Evolutionary conservation across 805 yeast species (phyloP), one percentile per base, ranked within the genome.

Genomic region (Ogataea haglerorum): DNA sequence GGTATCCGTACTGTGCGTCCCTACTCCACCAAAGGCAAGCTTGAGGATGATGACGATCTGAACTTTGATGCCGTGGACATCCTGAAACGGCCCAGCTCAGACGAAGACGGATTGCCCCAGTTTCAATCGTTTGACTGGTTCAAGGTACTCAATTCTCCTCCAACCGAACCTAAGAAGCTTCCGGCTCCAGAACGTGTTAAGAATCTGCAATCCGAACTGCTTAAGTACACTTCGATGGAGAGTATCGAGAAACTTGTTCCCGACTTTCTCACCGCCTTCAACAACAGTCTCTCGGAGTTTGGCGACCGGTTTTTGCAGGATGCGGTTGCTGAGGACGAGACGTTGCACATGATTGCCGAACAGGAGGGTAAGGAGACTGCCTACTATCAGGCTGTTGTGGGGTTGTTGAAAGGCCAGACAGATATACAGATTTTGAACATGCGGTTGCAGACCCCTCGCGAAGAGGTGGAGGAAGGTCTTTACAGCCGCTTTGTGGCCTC

Each of bases 31-130:
- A 39, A 38, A 25, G 57, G 53, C 9, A 52, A 52, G 31, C 36
- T 52, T 21, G 45, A 46, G 30, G 58, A 54, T 39, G 58, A 53
- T 22, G 39, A 54, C 26, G 56, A 52, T 36, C 34, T 59, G 26
- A 42, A 50, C 28, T 47, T 50, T 26, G 48, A 48, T 26, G 35
- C 33, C 12, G 24, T 38, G 9, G 42, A 38, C 19, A 16, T 27
- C 10, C 5, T 17, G 23, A 12, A n/a, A 5, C 30, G 25, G n/a
- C 31, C 41, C 3, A 16, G 12, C 12, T 7, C 34, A n/a, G 34
- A 14, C 10, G 25, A 25, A 12, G 17, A 23, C 6, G 7, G 10
- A 7, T 13, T 33, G 24, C 13, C 31, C 12, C 34, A 31, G 15
- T 18, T 38, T n/a, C 23, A 16, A 9, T 12, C 42, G 4, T 32